These are phyloP conservation scores for Linum trigynum DNA, from an alignment of 345 rosid species.

Conservation along the genomic window DNA sequence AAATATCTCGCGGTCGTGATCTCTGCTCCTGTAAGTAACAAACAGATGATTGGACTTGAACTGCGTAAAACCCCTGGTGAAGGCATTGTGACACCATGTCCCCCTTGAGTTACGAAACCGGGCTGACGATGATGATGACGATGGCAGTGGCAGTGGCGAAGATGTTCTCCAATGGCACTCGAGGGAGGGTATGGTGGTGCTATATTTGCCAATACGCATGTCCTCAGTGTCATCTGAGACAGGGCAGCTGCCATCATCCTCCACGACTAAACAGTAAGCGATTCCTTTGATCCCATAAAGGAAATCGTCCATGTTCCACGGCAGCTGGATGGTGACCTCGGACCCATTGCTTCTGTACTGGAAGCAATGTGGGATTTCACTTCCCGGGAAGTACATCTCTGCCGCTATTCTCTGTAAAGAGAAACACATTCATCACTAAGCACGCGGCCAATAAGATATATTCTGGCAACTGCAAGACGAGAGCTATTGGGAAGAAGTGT, in stretches of 20 bases:
- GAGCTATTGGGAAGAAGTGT: too few relatives aligned
- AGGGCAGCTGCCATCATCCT: not conserved
- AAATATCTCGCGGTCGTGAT: not conserved
- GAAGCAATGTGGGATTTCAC: not conserved
- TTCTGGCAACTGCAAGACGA: too few relatives aligned
- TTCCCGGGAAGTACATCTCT: not conserved
- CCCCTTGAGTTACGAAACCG: not conserved
- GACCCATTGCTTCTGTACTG: not conserved
- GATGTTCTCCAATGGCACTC: not conserved
- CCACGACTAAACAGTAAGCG: not conserved
- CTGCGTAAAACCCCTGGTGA: not conserved
- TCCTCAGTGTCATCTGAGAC: not conserved
- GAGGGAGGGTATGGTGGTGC: not conserved
- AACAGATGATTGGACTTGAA: not conserved
- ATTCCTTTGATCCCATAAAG: not conserved
- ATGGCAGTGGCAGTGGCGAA: not conserved
- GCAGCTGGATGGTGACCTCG: not conserved
- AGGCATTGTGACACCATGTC: not conserved
- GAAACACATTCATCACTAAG: too few relatives aligned
- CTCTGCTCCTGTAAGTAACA: not conserved
- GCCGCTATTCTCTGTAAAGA: not conserved
- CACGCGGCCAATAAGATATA: too few relatives aligned
- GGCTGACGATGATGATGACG: too few relatives aligned
- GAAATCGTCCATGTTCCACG: not conserved
- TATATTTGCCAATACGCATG: not conserved